Percentiles rank a stretch among this genome's conserved stretches.
phyloP scores from a whole-genome alignment of 805 yeast species.

The Phaffomyces thermotolerans region DNA sequence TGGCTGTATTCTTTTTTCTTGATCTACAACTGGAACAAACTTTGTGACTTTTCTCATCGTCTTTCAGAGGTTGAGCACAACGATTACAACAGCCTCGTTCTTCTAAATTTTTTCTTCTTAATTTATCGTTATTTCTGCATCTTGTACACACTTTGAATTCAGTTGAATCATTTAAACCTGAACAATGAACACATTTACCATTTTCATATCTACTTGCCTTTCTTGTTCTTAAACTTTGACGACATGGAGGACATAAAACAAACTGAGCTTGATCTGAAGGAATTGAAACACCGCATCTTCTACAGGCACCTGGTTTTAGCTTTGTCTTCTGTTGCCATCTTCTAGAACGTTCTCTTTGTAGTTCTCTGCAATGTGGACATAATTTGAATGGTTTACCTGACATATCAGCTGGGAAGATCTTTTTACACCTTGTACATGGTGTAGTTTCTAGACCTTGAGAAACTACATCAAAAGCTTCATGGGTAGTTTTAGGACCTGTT shows the following conservation, averaged over 20 bases:
- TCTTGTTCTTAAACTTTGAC: conserved; percentile 45
- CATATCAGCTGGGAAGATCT: conserved; percentile 40
- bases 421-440: conserved; percentile 52
- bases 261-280: conserved; percentile 43
- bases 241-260: conserved; percentile 55
- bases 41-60: conserved; percentile 42
- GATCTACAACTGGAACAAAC: conserved; percentile 49
- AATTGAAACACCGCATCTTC: conserved; percentile 41
- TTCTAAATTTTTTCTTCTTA: conserved; percentile 49
- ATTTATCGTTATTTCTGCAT: conserved; percentile 55
- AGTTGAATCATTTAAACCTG: conserved; percentile 45
- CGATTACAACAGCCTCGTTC: conserved; percentile 55
- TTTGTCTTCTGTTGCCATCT: conserved; percentile 61
- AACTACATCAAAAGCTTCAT: conserved; percentile 2
- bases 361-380: conserved; percentile 57
- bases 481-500: conserved; percentile 15
- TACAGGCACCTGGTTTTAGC: conserved; percentile 44
- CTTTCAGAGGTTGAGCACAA: conserved; percentile 45
- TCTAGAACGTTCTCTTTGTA: conserved; percentile 54
- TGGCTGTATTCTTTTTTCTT: conserved; percentile 37
- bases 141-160: conserved; percentile 58
- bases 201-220: conserved; percentile 53
- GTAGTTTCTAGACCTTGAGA: conserved; percentile 5
- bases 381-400: conserved; percentile 38
- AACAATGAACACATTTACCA: conserved; percentile 64